Base-by-base conservation (phyloP, 306 rosid species). In the Dryas drummondii region DNA sequence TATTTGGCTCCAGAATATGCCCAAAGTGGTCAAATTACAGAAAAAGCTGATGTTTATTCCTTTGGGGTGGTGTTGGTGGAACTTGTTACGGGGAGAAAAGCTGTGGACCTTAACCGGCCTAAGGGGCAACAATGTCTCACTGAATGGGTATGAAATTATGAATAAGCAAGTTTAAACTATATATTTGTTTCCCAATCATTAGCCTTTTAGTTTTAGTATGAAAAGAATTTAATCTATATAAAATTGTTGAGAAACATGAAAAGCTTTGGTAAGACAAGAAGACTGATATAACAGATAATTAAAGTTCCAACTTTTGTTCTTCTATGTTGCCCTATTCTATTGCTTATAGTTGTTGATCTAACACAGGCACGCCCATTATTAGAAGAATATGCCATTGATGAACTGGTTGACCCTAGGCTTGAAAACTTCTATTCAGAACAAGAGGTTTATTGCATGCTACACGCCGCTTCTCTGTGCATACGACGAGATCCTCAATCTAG, bases 121-220 rank as follows among this genome's bases (percentile, higher is more conserved):
- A 96, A 89, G 84, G 99, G 99, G 58, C 99, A 96, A 78, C 99
- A 96, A 58, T 96, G 98, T 82, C 99, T 96, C 74, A 79, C 99
- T 63, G 99, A 96, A 73, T 96, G 99, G 99, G 99, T 96, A 81
- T 56, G 89, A 32, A 32, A 32, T 32, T 32, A 22, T 22, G 22
- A 66, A 76, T 14, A 53, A 59, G 54, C 32, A 54, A 79, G 72
- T 40, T 57, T 6, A 19, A 6, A 1, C 13, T 26, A 13, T 9
- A 10, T 42, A 15, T 54, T 2, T 3, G 51, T 70, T 49, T 15
- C 27, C 56, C 5, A 0, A 52, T 76, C 56, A 58, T 59, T 48
- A 37, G 41, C 60, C 37, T 67, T 26, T 50, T 64, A 57, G 22
- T 22, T 74, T 66, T 22, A 63, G 53, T 56, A 32, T 64, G 67